A percentile compares a stretch with the other conserved stretches of the same genome.
Evolutionary conservation across 768 basidiomycete genomes (phyloP).

Genomic region (Steccherinum ochraceum): DNA sequence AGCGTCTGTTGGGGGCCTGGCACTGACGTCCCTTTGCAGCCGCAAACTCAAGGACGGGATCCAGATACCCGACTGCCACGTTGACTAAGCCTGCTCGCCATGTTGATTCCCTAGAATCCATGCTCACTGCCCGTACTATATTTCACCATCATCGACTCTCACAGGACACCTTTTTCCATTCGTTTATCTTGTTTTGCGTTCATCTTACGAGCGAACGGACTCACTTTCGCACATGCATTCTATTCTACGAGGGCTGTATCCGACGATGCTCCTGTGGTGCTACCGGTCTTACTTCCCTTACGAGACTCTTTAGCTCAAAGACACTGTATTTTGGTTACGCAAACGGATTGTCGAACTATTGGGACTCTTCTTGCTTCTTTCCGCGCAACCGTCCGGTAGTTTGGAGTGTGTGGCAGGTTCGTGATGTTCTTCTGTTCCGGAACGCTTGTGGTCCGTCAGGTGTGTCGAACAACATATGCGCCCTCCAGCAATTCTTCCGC

Average conservation of each 20-base stretch:
- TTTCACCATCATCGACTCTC: not conserved
- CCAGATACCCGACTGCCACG: slow-evolving; percentile 55
- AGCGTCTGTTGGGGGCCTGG: too few species aligned
- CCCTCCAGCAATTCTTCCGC: not conserved
- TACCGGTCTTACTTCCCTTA: not conserved
- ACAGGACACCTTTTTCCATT: not conserved
- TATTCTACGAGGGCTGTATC: not conserved
- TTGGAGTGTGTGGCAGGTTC: not conserved
- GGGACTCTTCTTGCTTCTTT: not conserved
- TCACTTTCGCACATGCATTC: not conserved
- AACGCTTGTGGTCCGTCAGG: not conserved
- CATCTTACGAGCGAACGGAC: not conserved
- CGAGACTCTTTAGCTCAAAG: not conserved
- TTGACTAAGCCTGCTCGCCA: slow-evolving; percentile 6
- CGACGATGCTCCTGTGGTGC: not conserved
- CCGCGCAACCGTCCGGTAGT: not conserved
- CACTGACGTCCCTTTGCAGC: slow-evolving; percentile 31
- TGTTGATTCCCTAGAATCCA: not conserved
- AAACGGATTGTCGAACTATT: not conserved
- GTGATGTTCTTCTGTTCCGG: not conserved
- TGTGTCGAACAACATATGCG: not conserved
- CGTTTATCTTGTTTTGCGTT: not conserved
- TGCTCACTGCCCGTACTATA: too few species aligned
- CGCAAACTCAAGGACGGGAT: slow-evolving; percentile 68
- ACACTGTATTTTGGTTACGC: not conserved